phyloP scores from a whole-genome alignment of 176 grass and related monocot species.

The Hordeum vulgare region MorexV3_pseudomolecules_assembly NC_058524.1:356330332-356330831 shows the following conservation, averaged over 20 bases:
- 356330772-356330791: too few relatives aligned
- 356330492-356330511: not conserved
- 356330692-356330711: not conserved
- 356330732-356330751: too few relatives aligned
- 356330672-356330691: not conserved
- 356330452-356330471: not conserved
- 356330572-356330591: not conserved
- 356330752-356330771: too few relatives aligned
- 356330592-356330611: not conserved
- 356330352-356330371: conserved; percentile 8
- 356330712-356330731: not conserved
- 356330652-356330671: not conserved
- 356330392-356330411: not conserved
- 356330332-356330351: not conserved
- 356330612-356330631: not conserved
- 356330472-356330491: not conserved
- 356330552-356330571: not conserved
- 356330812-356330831: too few relatives aligned
- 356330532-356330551: not conserved
- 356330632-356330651: not conserved
- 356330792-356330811: too few relatives aligned
- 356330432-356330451: not conserved
- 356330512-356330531: not conserved
- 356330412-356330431: not conserved
- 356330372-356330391: not conserved